phyloP scores from a whole-genome alignment of 257 asterid species.

The Lycium ferocissimum region DNA sequence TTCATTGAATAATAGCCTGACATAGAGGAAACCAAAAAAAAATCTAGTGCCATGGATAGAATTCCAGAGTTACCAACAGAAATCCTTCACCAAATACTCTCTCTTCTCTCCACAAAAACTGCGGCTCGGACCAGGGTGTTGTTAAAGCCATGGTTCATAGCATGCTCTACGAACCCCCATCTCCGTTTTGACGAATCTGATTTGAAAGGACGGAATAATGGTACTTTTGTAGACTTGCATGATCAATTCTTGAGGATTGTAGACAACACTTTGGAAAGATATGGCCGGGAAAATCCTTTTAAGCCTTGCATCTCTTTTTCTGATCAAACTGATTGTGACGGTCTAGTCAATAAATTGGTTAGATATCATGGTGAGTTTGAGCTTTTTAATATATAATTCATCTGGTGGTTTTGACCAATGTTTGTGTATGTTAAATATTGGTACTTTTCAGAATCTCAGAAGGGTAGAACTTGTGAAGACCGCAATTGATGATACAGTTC shows the following conservation, averaged over 20 bases:
- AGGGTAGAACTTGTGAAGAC: not conserved
- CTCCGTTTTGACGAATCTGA: not conserved
- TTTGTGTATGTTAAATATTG: not conserved
- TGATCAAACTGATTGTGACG: not conserved
- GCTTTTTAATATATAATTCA: not conserved
- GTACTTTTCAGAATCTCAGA: not conserved
- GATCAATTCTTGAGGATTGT: not conserved
- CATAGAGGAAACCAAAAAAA: too few relatives aligned
- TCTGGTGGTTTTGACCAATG: not conserved
- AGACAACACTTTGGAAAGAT: not conserved
- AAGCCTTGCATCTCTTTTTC: not conserved
- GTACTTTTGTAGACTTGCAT: not conserved
- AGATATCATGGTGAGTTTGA: not conserved
- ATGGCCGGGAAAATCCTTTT: not conserved
- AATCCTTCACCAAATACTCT: constrained; percentile 20
- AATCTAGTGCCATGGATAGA: not conserved
- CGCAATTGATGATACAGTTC: not conserved
- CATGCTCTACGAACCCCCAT: not conserved
- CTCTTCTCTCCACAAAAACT: constrained; percentile 9
- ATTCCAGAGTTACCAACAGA: constrained; percentile 16
- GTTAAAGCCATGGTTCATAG: not conserved
- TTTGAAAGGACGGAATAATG: not conserved
- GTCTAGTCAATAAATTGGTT: not conserved
- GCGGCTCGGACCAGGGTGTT: not conserved
- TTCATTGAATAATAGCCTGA: too few relatives aligned